Conservation (phyloP, 805 yeast genomes). For the Pichia paraexigua region DNA sequence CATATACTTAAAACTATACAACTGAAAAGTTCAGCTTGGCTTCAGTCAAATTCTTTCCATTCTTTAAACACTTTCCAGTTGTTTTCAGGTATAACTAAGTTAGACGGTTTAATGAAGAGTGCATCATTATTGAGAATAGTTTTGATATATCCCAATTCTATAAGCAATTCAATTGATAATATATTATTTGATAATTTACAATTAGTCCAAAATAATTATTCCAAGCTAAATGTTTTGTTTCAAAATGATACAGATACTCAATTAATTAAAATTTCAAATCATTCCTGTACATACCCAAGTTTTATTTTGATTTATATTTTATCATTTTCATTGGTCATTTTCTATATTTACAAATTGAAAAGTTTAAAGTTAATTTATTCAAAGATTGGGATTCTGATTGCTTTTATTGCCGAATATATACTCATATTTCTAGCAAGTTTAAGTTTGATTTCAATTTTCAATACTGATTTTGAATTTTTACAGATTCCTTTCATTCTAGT, state of each 20-base stretch:
- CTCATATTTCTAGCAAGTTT: slow-evolving; percentile 36
- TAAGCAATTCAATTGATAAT: slow-evolving; percentile 13
- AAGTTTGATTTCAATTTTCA: slow-evolving; percentile 33
- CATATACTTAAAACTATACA: slow-evolving; percentile 35
- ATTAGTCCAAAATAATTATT: slow-evolving; percentile 10
- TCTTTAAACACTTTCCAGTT: slow-evolving; percentile 24
- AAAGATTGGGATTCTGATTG: slow-evolving; percentile 36
- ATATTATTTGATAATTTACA: slow-evolving; percentile 28
- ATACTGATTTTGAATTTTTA: slow-evolving; percentile 27
- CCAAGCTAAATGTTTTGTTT: background rate
- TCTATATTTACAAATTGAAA: slow-evolving; percentile 34
- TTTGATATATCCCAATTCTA: slow-evolving; percentile 17
- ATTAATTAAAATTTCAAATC: background rate
- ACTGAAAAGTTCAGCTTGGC: slow-evolving; percentile 14
- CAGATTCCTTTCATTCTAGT: slow-evolving; percentile 35
- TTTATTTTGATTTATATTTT: background rate
- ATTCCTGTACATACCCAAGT: slow-evolving; percentile 2
- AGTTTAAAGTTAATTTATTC: slow-evolving; percentile 32
- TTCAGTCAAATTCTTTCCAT: slow-evolving; percentile 16
- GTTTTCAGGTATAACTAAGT: slow-evolving; percentile 32
- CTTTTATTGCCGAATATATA: slow-evolving; percentile 33
- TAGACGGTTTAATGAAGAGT: slow-evolving; percentile 36
- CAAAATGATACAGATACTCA: background rate
- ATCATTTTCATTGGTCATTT: slow-evolving; percentile 23
- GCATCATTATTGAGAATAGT: slow-evolving; percentile 32